phyloP scores from a whole-genome alignment of 2,329 filamentous ascomycete genomes.

The Penicillium sp. region DNA sequence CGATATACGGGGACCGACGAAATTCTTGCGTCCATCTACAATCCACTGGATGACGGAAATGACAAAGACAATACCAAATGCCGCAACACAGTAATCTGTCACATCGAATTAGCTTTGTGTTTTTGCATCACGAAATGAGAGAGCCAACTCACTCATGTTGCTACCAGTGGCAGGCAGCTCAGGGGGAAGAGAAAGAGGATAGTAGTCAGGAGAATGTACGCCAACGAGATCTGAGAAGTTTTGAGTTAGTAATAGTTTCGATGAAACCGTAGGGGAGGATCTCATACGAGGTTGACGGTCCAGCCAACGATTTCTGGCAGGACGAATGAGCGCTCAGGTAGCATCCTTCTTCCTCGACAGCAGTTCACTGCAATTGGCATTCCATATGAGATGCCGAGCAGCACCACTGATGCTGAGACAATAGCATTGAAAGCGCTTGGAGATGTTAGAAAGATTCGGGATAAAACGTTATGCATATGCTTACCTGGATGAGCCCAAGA shows the following conservation, averaged over 20 bases:
- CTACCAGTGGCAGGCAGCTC: constrained; percentile 61
- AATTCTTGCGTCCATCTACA: constrained; percentile 62
- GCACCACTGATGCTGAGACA: constrained; percentile 68
- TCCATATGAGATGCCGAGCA: constrained; percentile 70
- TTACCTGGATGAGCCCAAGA: constrained; percentile 58
- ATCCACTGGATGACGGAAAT: constrained; percentile 61
- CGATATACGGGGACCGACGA: constrained; percentile 53
- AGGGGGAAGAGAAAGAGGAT: constrained; percentile 75
- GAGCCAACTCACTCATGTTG: constrained; percentile 63
- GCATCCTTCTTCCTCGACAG: constrained; percentile 62
- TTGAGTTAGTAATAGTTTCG: constrained; percentile 1
- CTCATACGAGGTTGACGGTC: constrained; percentile 56
- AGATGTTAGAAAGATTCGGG: background rate
- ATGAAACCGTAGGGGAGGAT: background rate
- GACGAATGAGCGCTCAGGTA: constrained; percentile 62
- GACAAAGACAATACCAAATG: constrained; percentile 58
- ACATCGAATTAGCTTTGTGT: constrained; percentile 2
- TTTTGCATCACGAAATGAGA: background rate
- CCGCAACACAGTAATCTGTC: constrained; percentile 49
- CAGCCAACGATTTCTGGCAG: constrained; percentile 57
- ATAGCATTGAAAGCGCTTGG: constrained; percentile 67
- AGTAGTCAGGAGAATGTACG: constrained; percentile 68
- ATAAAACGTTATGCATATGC: background rate
- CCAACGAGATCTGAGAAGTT: constrained; percentile 53
- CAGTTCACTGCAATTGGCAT: constrained; percentile 72